Conservation (phyloP, 768 basidiomycete species). For the Hypholoma sublateritium region DNA sequence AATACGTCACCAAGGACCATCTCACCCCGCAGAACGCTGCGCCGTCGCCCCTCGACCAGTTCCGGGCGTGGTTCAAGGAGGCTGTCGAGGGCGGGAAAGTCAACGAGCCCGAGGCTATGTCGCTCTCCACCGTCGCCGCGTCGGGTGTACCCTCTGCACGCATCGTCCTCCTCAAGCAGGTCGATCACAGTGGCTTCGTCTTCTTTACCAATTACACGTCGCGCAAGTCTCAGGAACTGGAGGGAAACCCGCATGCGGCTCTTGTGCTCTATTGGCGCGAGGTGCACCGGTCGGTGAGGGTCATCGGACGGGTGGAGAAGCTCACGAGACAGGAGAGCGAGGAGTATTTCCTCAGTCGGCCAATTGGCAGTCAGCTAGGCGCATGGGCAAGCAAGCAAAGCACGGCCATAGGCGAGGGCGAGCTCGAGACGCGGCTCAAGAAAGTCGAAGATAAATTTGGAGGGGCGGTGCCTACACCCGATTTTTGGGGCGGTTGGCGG, state of each 20-base stretch:
- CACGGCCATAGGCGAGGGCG: constrained; percentile 69
- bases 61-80: constrained; percentile 82
- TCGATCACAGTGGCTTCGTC: constrained; percentile 87
- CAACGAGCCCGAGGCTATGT: constrained; percentile 88
- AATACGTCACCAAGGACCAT: constrained; percentile 68
- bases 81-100: constrained; percentile 55
- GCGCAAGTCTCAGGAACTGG: constrained; percentile 84
- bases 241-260: constrained; percentile 75
- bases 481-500: constrained; percentile 97
- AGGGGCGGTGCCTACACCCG: constrained; percentile 71
- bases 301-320: constrained; percentile 85
- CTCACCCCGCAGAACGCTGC: constrained; percentile 62
- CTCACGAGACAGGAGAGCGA: constrained; percentile 70
- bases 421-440: constrained; percentile 61
- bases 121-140: constrained; percentile 70
- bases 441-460: constrained; percentile 59
- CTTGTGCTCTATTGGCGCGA: constrained; percentile 93
- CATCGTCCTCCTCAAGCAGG: constrained; percentile 88
- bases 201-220: constrained; percentile 98
- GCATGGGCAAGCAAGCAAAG: constrained; percentile 96
- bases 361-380: constrained; percentile 81
- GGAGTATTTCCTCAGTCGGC: constrained; percentile 81
- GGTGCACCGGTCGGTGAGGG: constrained; percentile 75
- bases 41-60: constrained; percentile 79
- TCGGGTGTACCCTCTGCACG: constrained; percentile 83